Base-by-base conservation (phyloP, 371 early-diverging fungal genomes). In the Parasitella parasitica region DNA sequence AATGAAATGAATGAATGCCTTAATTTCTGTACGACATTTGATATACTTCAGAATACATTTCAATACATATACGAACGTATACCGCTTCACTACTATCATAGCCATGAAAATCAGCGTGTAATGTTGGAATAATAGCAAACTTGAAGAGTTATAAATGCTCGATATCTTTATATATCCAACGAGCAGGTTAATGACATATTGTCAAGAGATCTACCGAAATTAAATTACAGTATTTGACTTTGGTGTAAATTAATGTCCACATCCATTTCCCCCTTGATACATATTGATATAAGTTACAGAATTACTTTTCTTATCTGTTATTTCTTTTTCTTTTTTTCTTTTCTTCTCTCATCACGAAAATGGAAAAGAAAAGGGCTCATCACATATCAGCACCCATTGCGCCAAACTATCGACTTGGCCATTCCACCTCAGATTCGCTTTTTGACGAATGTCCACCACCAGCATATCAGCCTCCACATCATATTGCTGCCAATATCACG, bases 371-470 rank as follows among this genome's bases (percentile, higher is more conserved):
- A 26, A 51, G 35, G 13, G 62, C 67, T 26, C 62, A 61, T 56
- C 67, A 66, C 50, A 60, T 66, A 16, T 66, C 66, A 35, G 66
- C 56, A 6, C 66, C 66, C 34, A 54, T 60, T 20, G 36, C 61
- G 35, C 66, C 59, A n/a, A 43, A 65, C 16, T 59, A 59, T 46
- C 46, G 53, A 28, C 54, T 64, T 26, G 41, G 41, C 34, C 12
- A 54, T 16, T 61, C 56, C 13, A 38, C 60, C 26, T 66, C 61
- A 51, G 66, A 66, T 13, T 61, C 61, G 4, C 41, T 66, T 15
- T 51, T 60, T 36, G 67, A 66, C 9, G 57, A 63, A 12, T 56
- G 57, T 36, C 67, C 67, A 18, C 67, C 67, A 54, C 67, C 67
- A 27, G 67, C 67, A 4, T 67, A 67, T 62, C 67, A 67, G 27